Conservation (phyloP, 805 yeast genomes). For the Spathaspora sp. region DNA sequence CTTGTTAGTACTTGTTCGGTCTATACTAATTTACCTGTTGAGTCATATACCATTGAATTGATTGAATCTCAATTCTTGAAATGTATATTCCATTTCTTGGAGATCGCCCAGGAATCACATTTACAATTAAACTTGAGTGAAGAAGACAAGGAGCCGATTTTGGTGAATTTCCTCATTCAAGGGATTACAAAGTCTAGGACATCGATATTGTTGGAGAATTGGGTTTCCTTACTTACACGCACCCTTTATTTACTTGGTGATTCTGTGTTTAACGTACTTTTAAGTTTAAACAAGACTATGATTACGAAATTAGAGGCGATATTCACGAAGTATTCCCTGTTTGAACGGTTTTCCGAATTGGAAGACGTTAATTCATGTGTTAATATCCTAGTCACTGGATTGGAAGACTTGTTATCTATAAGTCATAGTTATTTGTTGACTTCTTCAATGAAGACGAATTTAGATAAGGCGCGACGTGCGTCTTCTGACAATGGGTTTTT, state of each 20-base stretch:
- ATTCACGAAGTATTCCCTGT: conserved; percentile 23
- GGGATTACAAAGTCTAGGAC: conserved; percentile 46
- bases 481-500: conserved; percentile 35
- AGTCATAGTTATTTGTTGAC: conserved; percentile 53
- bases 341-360: conserved; percentile 11
- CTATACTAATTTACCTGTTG: conserved; percentile 10
- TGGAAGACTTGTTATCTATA: conserved; percentile 60
- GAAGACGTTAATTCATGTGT: conserved; percentile 39
- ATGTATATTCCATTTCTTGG: conserved; percentile 25
- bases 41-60: conserved; percentile 19
- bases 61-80: conserved; percentile 24
- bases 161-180: conserved; percentile 44
- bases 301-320: conserved; percentile 34
- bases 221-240: conserved; percentile 49
- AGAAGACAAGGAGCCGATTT: conserved; percentile 25
- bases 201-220: conserved; percentile 40
- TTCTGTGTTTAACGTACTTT: conserved; percentile 52
- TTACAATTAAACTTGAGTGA: conserved; percentile 26
- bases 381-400: conserved; percentile 51
- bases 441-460: conserved; percentile 20
- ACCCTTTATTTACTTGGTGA: conserved; percentile 50
- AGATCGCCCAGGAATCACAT: conserved; percentile 24
- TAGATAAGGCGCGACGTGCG: conserved; percentile 10
- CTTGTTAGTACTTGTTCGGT: conserved; percentile 34
- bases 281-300: conserved; percentile 51